Conservation (phyloP, 495 filamentous ascomycete genomes). For the Chaetomidium leptoderma region DNA sequence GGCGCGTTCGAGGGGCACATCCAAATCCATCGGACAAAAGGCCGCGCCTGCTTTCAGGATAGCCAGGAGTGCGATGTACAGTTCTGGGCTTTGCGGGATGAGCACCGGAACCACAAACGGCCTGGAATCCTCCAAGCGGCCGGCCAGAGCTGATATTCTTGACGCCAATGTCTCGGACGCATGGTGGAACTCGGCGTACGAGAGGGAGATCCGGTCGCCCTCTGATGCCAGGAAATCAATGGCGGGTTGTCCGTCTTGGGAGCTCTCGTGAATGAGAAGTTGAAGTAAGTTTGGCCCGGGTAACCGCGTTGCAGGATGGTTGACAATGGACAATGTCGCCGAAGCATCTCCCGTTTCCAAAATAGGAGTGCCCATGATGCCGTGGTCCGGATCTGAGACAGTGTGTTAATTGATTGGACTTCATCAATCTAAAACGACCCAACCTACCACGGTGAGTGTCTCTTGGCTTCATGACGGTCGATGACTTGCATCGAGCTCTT, state of each 20-base stretch:
- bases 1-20: slow-evolving; percentile 66
- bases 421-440: neutral
- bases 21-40: slow-evolving; percentile 72
- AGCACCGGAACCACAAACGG: slow-evolving; percentile 64
- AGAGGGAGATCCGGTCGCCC: slow-evolving; percentile 42
- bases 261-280: slow-evolving; percentile 44
- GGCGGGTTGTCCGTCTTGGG: slow-evolving; percentile 11
- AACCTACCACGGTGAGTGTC: neutral
- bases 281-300: slow-evolving; percentile 62
- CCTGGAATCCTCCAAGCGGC: neutral
- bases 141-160: slow-evolving; percentile 38
- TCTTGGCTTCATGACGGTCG: neutral
- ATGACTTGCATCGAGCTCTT: neutral
- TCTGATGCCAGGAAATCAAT: slow-evolving; percentile 56
- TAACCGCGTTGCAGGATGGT: slow-evolving; percentile 49
- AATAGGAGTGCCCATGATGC: slow-evolving; percentile 4
- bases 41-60: slow-evolving; percentile 73
- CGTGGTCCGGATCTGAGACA: neutral
- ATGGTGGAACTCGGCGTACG: slow-evolving; percentile 57
- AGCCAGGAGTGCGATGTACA: slow-evolving; percentile 69
- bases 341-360: neutral
- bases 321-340: slow-evolving; percentile 52
- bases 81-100: slow-evolving; percentile 61
- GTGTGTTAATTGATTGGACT: neutral
- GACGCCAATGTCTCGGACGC: slow-evolving; percentile 51